phyloP scores from a whole-genome alignment of 140 eudicot species.

The Oenanthe javanica region DNA sequence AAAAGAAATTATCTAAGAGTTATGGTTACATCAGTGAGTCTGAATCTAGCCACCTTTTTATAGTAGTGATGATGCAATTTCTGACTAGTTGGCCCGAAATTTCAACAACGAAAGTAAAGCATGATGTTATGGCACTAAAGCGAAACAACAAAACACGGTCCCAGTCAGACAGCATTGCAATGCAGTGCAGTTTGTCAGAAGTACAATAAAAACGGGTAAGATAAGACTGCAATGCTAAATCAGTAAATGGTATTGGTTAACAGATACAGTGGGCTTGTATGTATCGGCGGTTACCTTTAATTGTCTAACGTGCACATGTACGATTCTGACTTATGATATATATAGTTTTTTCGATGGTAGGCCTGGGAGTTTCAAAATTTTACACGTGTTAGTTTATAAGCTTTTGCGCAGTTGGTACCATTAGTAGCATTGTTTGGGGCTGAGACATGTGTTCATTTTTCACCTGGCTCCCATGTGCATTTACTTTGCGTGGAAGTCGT shows the following conservation, averaged over 20 bases:
- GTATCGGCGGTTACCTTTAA: slow-evolving; percentile 2
- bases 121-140: neutral
- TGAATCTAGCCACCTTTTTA: neutral
- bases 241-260: neutral
- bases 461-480: neutral
- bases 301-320: neutral
- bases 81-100: neutral
- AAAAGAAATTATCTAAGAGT: neutral
- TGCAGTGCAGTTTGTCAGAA: neutral
- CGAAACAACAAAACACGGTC: neutral
- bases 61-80: neutral
- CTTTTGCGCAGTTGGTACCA: neutral
- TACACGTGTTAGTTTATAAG: neutral
- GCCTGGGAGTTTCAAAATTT: neutral
- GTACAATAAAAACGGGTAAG: neutral
- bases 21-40: neutral
- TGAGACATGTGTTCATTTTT: neutral
- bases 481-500: neutral
- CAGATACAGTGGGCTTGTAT: neutral
- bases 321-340: neutral
- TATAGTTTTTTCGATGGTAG: neutral
- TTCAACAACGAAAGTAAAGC: neutral
- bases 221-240: neutral
- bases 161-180: neutral
- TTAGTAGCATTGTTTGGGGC: neutral